These are phyloP conservation scores for Juncus inflexus DNA, from an alignment of 176 grass and related monocot genomes.

Conservation along the genomic window DNA sequence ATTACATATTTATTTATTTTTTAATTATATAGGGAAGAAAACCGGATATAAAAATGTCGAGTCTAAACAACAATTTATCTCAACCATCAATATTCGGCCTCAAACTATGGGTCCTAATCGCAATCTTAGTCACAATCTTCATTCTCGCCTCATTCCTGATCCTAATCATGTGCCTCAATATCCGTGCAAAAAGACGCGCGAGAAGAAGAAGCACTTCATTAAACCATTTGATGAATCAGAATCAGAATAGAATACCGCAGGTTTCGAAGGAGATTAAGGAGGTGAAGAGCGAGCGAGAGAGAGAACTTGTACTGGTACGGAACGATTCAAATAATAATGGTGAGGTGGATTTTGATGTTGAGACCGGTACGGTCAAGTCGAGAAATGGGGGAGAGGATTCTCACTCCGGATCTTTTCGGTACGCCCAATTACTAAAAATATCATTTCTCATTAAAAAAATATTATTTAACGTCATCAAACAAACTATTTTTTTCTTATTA, in stretches of 20 bases:
- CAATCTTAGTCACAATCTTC: constrained; percentile 63
- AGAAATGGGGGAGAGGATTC: constrained; percentile 56
- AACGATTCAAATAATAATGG: constrained; percentile 57
- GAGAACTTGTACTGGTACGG: constrained; percentile 16
- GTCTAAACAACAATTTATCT: constrained; percentile 74
- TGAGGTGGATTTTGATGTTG: constrained; percentile 53
- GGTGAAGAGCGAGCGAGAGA: constrained; percentile 67
- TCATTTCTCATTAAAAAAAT: no score
- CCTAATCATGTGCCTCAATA: constrained; percentile 59
- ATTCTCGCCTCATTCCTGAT: constrained; percentile 64
- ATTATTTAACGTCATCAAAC: no score
- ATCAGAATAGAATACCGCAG: constrained; percentile 46
- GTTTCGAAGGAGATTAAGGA: constrained; percentile 92
- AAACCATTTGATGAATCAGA: constrained; percentile 42
- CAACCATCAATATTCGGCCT: constrained; percentile 65
- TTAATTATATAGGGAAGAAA: constrained; percentile 48
- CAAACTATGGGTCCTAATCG: constrained; percentile 90
- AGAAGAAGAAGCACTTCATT: constrained; percentile 56
- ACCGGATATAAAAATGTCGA: constrained; percentile 37
- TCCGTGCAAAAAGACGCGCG: constrained; percentile 53
- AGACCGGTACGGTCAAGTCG: constrained; percentile 63
- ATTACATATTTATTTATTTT: constrained; percentile 25
- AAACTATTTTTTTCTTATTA: no score
- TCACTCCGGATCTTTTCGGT: constrained; percentile 93
- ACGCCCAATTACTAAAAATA: constrained; percentile 8